Evolutionary conservation across 1,284 basidiomycete genomes (phyloP).

Genomic region (Xanthoconium separans): DNA sequence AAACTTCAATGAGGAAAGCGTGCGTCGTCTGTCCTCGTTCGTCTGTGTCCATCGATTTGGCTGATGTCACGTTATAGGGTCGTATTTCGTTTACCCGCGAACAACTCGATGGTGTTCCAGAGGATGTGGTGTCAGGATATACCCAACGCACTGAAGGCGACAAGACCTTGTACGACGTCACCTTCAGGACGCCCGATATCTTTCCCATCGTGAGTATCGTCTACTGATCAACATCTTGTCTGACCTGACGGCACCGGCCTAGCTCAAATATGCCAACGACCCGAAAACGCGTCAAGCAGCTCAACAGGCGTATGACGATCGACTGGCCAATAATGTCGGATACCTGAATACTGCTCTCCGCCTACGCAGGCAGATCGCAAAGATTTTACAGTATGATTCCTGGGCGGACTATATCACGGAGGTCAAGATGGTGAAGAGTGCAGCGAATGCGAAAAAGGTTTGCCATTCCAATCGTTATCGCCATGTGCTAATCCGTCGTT

Average conservation of each 20-base stretch:
- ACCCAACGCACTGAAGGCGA: slow-evolving; percentile 56
- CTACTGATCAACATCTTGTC: background rate
- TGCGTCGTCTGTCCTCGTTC: slow-evolving; percentile 29
- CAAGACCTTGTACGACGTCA: slow-evolving; percentile 64
- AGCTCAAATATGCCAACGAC: slow-evolving; percentile 78
- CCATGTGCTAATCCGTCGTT: background rate
- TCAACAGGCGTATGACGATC: slow-evolving; percentile 63
- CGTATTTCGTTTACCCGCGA: slow-evolving; percentile 63
- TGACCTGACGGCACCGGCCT: slow-evolving; percentile 1
- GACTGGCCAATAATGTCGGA: slow-evolving; percentile 68
- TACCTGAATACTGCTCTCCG: slow-evolving; percentile 64
- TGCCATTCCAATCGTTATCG: slow-evolving; percentile 14
- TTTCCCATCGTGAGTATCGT: slow-evolving; percentile 61
- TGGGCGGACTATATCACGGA: slow-evolving; percentile 84
- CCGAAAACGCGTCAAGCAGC: slow-evolving; percentile 67
- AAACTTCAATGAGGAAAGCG: slow-evolving; percentile 86
- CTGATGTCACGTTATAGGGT: slow-evolving; percentile 39
- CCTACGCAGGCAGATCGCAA: slow-evolving; percentile 67
- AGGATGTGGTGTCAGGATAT: slow-evolving; percentile 75
- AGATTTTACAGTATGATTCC: slow-evolving; percentile 68
- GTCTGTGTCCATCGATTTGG: background rate
- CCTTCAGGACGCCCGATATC: slow-evolving; percentile 59
- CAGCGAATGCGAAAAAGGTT: slow-evolving; percentile 51
- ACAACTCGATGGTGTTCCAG: slow-evolving; percentile 77
- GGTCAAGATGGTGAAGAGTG: slow-evolving; percentile 79